These are phyloP conservation scores for Mycena maculata DNA, from an alignment of 768 basidiomycete species.

Conservation along the genomic window DNA sequence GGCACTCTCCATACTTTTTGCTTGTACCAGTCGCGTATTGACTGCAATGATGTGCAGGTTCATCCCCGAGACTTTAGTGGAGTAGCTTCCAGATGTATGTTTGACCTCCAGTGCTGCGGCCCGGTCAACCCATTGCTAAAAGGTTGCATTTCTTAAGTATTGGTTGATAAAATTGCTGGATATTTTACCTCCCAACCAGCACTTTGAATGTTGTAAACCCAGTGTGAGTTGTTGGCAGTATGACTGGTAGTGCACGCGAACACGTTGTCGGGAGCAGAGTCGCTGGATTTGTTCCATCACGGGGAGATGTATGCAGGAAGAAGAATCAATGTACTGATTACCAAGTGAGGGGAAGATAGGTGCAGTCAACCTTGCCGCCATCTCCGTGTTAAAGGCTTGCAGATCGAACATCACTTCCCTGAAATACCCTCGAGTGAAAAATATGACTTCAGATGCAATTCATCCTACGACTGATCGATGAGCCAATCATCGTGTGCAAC, in stretches of 20 bases:
- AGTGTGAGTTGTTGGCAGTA: slow-evolving; percentile 43
- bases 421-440: background rate
- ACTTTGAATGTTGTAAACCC: slow-evolving; percentile 48
- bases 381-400: slow-evolving; percentile 41
- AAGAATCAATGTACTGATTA: slow-evolving; percentile 4
- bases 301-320: background rate
- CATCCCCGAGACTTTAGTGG: slow-evolving; percentile 45
- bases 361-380: slow-evolving; percentile 40
- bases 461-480: slow-evolving; percentile 41
- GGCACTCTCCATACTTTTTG: slow-evolving; percentile 42
- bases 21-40: slow-evolving; percentile 55
- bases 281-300: slow-evolving; percentile 37
- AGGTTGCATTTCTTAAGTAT: background rate
- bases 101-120: slow-evolving; percentile 43
- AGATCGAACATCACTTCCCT: slow-evolving; percentile 45
- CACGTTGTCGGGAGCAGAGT: slow-evolving; percentile 54
- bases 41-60: slow-evolving; percentile 50
- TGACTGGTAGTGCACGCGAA: slow-evolving; percentile 50
- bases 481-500: slow-evolving; percentile 44
- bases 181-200: slow-evolving; percentile 41
- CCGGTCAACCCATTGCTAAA: slow-evolving; percentile 48
- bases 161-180: background rate
- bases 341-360: slow-evolving; percentile 47
- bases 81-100: slow-evolving; percentile 50
- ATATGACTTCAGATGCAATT: background rate